Evolutionary conservation across 345 rosid genomes (phyloP).

Genomic region (Lagerstroemia speciosa): DNA sequence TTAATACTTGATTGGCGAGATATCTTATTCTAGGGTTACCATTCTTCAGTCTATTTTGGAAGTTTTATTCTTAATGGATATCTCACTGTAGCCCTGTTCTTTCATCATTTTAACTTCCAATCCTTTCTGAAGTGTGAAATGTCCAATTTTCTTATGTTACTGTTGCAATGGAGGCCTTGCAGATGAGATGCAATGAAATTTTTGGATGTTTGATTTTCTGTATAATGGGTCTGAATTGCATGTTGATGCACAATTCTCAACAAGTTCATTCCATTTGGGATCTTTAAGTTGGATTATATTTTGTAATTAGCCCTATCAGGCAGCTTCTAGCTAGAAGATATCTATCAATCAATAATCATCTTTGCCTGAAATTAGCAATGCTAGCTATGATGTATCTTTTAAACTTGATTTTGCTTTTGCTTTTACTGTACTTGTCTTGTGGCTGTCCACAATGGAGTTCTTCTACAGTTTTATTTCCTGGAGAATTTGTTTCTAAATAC

Average conservation of each 20-base stretch:
- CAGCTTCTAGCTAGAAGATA: neutral
- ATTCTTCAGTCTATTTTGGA: neutral
- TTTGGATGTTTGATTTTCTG: neutral
- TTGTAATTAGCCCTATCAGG: neutral
- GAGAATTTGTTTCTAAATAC: neutral
- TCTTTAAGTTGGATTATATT: neutral
- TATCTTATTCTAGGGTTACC: neutral
- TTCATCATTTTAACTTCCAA: neutral
- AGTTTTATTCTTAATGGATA: neutral
- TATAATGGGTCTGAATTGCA: neutral
- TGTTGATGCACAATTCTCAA: neutral
- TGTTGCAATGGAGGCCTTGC: neutral
- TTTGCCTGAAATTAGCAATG: neutral
- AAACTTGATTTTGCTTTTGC: neutral
- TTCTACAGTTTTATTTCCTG: neutral
- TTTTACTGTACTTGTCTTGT: neutral
- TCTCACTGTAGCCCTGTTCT: neutral
- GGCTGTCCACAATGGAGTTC: neutral
- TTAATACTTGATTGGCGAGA: neutral
- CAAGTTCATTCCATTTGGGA: neutral
- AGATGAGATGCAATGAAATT: neutral
- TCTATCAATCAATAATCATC: neutral
- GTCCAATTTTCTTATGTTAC: neutral
- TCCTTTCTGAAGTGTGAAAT: neutral
- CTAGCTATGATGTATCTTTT: neutral